A percentile compares a stretch with the other conserved stretches of the same genome.
These are phyloP conservation scores for Chlamydomonas sphaeroides DNA, from an alignment of 139 green algal genomes.

Conservation along the genomic window DNA sequence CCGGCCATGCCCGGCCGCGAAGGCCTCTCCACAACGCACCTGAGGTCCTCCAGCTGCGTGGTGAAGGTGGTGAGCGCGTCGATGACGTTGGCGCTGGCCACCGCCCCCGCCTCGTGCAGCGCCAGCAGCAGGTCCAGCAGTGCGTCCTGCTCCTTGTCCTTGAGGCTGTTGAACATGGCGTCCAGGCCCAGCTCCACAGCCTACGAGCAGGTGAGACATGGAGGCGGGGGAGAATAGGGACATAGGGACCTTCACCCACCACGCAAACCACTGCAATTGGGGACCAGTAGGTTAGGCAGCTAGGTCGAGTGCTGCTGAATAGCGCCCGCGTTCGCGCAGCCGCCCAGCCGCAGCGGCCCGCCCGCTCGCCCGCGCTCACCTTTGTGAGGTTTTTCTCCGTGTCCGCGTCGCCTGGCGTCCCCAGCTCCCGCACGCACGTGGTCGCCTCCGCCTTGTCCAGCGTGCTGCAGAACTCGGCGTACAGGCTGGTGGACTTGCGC, in stretches of 20 bases:
- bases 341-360: no score
- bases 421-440: slow-evolving; percentile 60
- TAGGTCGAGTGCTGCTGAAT: no score
- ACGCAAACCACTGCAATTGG: no score
- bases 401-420: no score
- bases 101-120: slow-evolving; percentile 57
- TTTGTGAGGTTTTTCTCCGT: slow-evolving; percentile 23
- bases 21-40: no score
- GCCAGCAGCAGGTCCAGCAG: slow-evolving; percentile 74
- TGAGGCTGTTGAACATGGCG: slow-evolving; percentile 73
- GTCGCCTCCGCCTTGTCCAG: slow-evolving; percentile 62
- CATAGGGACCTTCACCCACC: no score
- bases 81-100: slow-evolving; percentile 62
- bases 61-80: slow-evolving; percentile 59
- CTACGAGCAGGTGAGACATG: no score
- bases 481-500: slow-evolving; percentile 54
- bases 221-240: no score
- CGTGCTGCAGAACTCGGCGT: slow-evolving; percentile 57
- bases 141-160: slow-evolving; percentile 62
- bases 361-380: no score
- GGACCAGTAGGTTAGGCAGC: no score
- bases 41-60: slow-evolving; percentile 75
- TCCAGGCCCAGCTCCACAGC: slow-evolving; percentile 68
- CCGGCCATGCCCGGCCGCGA: no score
- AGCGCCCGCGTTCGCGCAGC: no score